phyloP scores from a whole-genome alignment of 768 basidiomycete species.

The Boletus reticulatus region DNA sequence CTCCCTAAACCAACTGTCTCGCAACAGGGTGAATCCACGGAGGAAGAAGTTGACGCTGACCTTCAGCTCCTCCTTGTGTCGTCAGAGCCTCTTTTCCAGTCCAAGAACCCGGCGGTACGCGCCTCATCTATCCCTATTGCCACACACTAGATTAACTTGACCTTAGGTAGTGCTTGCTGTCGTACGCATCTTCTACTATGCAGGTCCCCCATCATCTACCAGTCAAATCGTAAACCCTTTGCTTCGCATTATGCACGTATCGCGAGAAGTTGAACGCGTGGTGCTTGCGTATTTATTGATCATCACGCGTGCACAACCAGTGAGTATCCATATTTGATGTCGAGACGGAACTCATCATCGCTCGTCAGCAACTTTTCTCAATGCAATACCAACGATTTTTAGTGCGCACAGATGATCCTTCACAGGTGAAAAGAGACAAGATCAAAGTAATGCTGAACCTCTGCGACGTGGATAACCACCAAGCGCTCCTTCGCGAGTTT shows the following conservation, averaged over 20 bases:
- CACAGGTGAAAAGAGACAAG: constrained; percentile 70
- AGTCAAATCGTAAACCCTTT: constrained; percentile 67
- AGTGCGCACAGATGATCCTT: constrained; percentile 64
- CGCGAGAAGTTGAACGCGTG: constrained; percentile 73
- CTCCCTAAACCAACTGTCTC: constrained; percentile 56
- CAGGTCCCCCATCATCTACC: constrained; percentile 55
- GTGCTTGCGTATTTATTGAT: constrained; percentile 68
- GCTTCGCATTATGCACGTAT: constrained; percentile 64
- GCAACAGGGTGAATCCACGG: constrained; percentile 27
- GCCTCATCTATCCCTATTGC: background rate
- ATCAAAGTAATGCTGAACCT: constrained; percentile 70
- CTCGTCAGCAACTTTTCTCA: constrained; percentile 47
- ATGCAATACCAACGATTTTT: constrained; percentile 65
- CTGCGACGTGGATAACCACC: constrained; percentile 63
- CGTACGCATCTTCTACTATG: constrained; percentile 70
- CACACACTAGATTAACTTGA: background rate
- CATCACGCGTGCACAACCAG: constrained; percentile 65
- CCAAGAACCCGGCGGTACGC: constrained; percentile 82
- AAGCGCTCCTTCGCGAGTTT: constrained; percentile 76
- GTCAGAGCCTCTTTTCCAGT: constrained; percentile 77
- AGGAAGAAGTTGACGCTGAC: constrained; percentile 76
- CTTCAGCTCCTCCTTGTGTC: constrained; percentile 69
- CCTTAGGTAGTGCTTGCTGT: constrained; percentile 77
- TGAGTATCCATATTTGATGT: constrained; percentile 36
- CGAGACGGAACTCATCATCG: background rate